Base-by-base conservation (phyloP, 108 stramenopile genomes). In the Cylindrotheca closterium region DNA sequence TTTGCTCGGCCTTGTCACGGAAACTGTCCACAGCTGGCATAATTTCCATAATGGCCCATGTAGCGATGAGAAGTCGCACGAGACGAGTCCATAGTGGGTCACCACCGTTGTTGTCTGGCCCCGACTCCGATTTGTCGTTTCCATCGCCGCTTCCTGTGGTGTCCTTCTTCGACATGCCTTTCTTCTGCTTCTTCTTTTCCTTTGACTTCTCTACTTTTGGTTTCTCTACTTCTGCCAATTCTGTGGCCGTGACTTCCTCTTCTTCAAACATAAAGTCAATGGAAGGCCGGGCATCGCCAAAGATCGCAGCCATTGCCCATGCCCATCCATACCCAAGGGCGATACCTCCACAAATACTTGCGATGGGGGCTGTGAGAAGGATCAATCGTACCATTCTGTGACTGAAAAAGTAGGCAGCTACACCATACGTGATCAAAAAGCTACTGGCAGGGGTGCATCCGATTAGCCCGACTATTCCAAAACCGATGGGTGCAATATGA, bases 341-440 rank as follows among this genome's bases (percentile, higher is more conserved):
- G 23, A 97, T 88, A 24, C 96, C 98, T 51, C 80, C 93, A 8
- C 96, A 81, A 28, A 88, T 77, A 58, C 92, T 91, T 2, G 96
- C 94, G 71, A 97, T 94, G 8, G 97, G 99, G 0, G 93, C 97
- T 7, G 96, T 88, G 30, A 97, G 71, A 42, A 99, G 70, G 77
- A 99, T 97, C 60, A 99, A 81, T 7, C 99, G 94, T 18, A 97
- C 96, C 99, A 99, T 99, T 72, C 88, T 93, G 64, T 87, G 91
- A 33, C 90, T 86, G 71, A 99, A 99, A 77, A 92, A 98, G 79
- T 97, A 98, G 15, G 97, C 82, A 22, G 97, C 77, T 10, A 87
- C 63, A 21, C 87, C 96, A 72, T 97, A 99, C 22, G 98, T 78
- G 68, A 95, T 55, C 28, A 99, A 61, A 76, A 99, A 99, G 22